These are phyloP conservation scores for Solanum chmielewskii DNA, from an alignment of 257 asterid genomes.

Conservation along the genomic window DNA sequence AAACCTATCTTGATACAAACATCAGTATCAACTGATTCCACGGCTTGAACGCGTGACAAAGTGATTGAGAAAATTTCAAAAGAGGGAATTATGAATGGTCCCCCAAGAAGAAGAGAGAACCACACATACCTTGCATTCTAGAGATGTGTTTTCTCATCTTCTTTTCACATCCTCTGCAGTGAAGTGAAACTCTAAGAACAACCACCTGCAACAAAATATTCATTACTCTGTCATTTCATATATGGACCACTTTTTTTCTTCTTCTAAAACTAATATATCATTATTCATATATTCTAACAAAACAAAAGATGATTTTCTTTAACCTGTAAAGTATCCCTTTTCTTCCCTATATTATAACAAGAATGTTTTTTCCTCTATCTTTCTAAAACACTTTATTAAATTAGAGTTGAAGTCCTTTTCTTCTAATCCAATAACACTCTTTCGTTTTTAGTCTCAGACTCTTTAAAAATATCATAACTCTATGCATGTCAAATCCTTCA, in stretches of 20 bases:
- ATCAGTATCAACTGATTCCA: not conserved
- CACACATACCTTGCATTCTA: constrained; percentile 11
- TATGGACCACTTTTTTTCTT: not conserved
- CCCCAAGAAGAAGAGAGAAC: not conserved
- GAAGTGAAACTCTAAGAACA: constrained; percentile 7
- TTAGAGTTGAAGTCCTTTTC: not conserved
- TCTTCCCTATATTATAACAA: not conserved
- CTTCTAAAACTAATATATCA: not conserved
- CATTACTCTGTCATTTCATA: not conserved
- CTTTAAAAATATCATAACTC: not conserved
- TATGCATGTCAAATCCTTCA: not conserved
- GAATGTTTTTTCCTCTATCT: not conserved
- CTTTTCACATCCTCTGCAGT: constrained; percentile 11
- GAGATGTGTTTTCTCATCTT: constrained; percentile 11
- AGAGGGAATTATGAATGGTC: not conserved
- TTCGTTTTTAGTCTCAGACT: not conserved
- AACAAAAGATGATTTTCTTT: not conserved
- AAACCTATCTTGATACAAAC: not conserved
- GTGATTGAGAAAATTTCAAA: not conserved
- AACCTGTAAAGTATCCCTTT: not conserved
- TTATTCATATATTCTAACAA: not conserved
- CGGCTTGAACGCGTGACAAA: not conserved
- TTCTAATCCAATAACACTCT: not conserved
- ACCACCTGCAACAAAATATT: constrained; percentile 6
- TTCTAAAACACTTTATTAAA: not conserved